Evolutionary conservation across 108 stramenopile species (phyloP).

Genomic region (Seminavis robusta): DNA sequence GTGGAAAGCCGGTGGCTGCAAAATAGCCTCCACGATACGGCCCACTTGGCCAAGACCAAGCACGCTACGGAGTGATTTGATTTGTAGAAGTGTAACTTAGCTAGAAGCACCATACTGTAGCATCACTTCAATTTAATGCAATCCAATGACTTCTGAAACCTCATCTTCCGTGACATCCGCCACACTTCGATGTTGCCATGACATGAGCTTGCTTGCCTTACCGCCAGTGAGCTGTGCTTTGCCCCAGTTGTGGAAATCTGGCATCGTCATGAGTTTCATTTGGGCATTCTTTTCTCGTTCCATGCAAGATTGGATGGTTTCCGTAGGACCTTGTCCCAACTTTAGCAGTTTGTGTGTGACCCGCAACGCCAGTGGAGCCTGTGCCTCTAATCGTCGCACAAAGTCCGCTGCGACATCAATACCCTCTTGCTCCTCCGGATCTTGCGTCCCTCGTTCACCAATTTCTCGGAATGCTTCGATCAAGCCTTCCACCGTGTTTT

Average conservation of each 20-base stretch:
- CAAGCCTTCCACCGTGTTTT: constrained; percentile 63
- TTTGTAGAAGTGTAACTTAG: too few species aligned
- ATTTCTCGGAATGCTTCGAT: constrained; percentile 62
- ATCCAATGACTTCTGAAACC: constrained; percentile 57
- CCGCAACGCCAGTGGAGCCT: constrained; percentile 71
- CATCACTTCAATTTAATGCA: background rate
- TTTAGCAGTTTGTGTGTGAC: constrained; percentile 51
- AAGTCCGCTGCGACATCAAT: constrained; percentile 58
- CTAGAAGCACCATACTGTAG: too few species aligned
- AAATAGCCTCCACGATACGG: too few species aligned
- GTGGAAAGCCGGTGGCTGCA: too few species aligned
- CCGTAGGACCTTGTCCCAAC: constrained; percentile 32
- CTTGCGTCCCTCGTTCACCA: constrained; percentile 20
- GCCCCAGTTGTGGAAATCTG: constrained; percentile 68
- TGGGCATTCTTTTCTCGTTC: constrained; percentile 62
- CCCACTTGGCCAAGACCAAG: too few species aligned
- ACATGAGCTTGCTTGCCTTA: constrained; percentile 27
- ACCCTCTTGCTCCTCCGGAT: constrained; percentile 46
- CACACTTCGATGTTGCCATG: constrained; percentile 67
- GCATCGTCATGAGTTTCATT: constrained; percentile 36
- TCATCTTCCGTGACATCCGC: constrained; percentile 66
- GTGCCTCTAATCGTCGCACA: constrained; percentile 54
- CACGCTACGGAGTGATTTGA: too few species aligned
- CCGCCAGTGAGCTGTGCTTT: constrained; percentile 30
- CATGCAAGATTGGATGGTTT: constrained; percentile 68